These are phyloP conservation scores for Daldinia decipiens DNA, from an alignment of 495 filamentous ascomycete genomes.

Conservation along the genomic window DNA sequence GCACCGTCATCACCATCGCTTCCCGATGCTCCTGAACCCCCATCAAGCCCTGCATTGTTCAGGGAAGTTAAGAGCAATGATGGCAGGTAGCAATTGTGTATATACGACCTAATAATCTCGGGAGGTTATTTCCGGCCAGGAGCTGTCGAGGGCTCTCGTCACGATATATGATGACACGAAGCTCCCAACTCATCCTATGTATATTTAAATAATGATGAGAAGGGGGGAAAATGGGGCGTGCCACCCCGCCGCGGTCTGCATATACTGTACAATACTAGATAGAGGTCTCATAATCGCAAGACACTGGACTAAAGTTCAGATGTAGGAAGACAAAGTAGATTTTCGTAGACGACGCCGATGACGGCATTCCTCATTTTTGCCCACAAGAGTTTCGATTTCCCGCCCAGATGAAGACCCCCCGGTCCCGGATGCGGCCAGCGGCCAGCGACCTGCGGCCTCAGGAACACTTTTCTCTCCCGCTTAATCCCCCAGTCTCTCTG, in stretches of 20 bases:
- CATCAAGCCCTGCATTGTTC: slow-evolving; percentile 44
- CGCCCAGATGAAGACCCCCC: not conserved
- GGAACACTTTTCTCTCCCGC: slow-evolving; percentile 3
- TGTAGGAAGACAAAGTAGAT: slow-evolving; percentile 7
- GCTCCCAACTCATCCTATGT: slow-evolving; percentile 42
- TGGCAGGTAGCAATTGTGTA: slow-evolving; percentile 31
- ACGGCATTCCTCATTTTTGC: slow-evolving; percentile 14
- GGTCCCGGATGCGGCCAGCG: not conserved
- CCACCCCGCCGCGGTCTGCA: slow-evolving; percentile 15
- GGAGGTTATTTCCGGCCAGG: slow-evolving; percentile 10
- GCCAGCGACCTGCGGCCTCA: not conserved
- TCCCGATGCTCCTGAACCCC: slow-evolving; percentile 44
- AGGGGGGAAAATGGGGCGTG: not conserved
- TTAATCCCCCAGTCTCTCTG: slow-evolving; percentile 10
- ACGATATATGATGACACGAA: slow-evolving; percentile 30
- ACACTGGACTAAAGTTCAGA: slow-evolving; percentile 14
- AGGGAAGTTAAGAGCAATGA: slow-evolving; percentile 36
- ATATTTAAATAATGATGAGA: slow-evolving; percentile 29
- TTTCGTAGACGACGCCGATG: slow-evolving; percentile 17
- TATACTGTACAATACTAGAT: slow-evolving; percentile 40
- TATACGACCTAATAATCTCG: slow-evolving; percentile 17
- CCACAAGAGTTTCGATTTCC: not conserved
- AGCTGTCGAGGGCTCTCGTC: slow-evolving; percentile 33
- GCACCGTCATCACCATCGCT: slow-evolving; percentile 28
- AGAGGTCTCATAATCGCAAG: slow-evolving; percentile 38